Evolutionary conservation across 768 basidiomycete species (phyloP).

Genomic region (Russula griseocarnosa): DNA sequence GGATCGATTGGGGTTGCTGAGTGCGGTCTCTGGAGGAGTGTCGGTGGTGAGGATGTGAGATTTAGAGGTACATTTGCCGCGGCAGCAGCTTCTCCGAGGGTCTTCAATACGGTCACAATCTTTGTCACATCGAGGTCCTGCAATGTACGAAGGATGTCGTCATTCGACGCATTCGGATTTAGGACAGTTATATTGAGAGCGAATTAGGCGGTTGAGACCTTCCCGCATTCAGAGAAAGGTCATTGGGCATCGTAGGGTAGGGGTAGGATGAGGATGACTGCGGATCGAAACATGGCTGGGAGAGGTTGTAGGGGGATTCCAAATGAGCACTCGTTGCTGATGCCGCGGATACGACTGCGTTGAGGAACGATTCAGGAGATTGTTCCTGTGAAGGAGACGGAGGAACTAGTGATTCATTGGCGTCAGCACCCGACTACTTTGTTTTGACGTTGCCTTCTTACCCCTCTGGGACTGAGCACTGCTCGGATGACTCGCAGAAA

Average conservation of each 20-base stretch:
- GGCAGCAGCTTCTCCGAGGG: conserved; percentile 55
- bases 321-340: conserved; percentile 41
- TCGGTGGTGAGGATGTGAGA: conserved; percentile 18
- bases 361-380: conserved; percentile 51
- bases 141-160: conserved; percentile 67
- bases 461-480: conserved; percentile 32
- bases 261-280: conserved; percentile 25
- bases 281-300: conserved; percentile 25
- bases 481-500: conserved; percentile 7
- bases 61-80: conserved; percentile 38
- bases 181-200: conserved; percentile 29
- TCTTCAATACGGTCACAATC: conserved; percentile 62
- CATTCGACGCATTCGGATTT: conserved; percentile 53
- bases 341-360: conserved; percentile 62
- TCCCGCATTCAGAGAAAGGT: conserved; percentile 4
- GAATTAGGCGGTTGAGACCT: conserved; percentile 38
- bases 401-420: conserved; percentile 20
- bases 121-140: conserved; percentile 72
- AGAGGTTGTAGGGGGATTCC: conserved; percentile 31
- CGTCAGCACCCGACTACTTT: not conserved
- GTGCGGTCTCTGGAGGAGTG: conserved; percentile 13
- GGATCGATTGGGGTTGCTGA: conserved; percentile 1
- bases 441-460: conserved; percentile 35
- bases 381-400: conserved; percentile 10
- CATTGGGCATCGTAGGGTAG: conserved; percentile 3